phyloP scores from a whole-genome alignment of 2,329 filamentous ascomycete genomes.

The Simplicillium aogashimaense region DNA sequence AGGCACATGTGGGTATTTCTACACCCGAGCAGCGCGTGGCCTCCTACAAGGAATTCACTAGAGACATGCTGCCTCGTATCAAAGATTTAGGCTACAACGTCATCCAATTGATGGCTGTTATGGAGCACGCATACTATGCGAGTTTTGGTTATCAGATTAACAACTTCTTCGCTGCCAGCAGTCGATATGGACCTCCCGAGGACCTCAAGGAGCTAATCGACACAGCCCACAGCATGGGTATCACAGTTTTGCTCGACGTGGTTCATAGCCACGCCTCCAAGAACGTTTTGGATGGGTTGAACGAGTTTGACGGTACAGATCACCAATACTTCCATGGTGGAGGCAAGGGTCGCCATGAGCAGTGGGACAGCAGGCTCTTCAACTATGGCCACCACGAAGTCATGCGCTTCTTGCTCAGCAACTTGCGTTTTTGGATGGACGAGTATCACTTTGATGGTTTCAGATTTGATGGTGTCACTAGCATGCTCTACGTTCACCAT shows the following conservation, averaged over 20 bases:
- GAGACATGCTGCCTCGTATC: constrained; percentile 85
- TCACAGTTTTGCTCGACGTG: constrained; percentile 86
- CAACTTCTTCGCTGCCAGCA: constrained; percentile 96
- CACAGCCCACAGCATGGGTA: constrained; percentile 81
- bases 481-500: constrained; percentile 94
- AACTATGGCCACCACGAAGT: constrained; percentile 96
- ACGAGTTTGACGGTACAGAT: constrained; percentile 91
- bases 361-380: constrained; percentile 95
- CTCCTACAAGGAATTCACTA: constrained; percentile 95
- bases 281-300: constrained; percentile 90
- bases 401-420: constrained; percentile 88
- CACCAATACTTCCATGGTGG: constrained; percentile 94
- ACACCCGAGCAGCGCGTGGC: constrained; percentile 81
- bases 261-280: constrained; percentile 98
- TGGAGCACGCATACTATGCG: constrained; percentile 99
- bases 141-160: constrained; percentile 99
- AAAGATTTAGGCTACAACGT: constrained; percentile 88
- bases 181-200: constrained; percentile 85
- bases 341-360: constrained; percentile 72
- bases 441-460: constrained; percentile 96
- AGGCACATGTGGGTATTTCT: constrained; percentile 97
- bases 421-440: constrained; percentile 98
- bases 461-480: constrained; percentile 95
- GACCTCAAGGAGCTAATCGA: constrained; percentile 96
- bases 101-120: constrained; percentile 97